Evolutionary conservation across 176 grass and related monocot species (phyloP), one percentile per base, ranked within the genome.

Genomic region (Aegilops longissima): DNA sequence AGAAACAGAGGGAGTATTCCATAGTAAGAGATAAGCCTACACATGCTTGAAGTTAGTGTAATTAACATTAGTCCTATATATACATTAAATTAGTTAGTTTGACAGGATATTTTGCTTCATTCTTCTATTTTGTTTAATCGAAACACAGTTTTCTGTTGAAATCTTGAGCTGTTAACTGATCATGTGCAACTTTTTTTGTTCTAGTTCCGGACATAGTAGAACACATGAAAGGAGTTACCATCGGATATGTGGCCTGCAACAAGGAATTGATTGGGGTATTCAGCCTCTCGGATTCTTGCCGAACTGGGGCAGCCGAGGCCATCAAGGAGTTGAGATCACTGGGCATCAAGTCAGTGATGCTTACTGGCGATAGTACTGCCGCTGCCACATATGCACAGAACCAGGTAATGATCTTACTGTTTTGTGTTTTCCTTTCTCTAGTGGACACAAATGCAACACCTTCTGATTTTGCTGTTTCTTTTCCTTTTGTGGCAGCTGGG

Each of bases 341-440:
- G 71, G 92, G 97, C 83, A 95, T 97, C 25, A 97, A 89, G 76
- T 85, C 87, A 34, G 97, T 94, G 11, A 99, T 99, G 97, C 92
- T 99, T 47, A 99, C 97, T 73, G 97, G 97, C 39, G 97, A 99
- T 85, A 94, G 92, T 66, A 58, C 31, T 39, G 82, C 87, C 21
- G 88, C 94, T 59, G 97, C 97, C 79, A 90, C 58, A 70, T 81
- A 87, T 45, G 92, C 94, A 21, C 94, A 99, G 73, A 91, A 93
- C 83, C 97, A 99, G 92, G 97, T 99, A 92, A 18, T 4, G 71
- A 24, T 84, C 39, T 62, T 86, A 45, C 21, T 69, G 54, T 17
- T 63, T 16, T 33, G 12, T 42, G 14, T 2, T 66, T 78, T 77
- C 29, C 27, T 64, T 78, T 61, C 38, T 84, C 78, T 63, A n/a